phyloP scores from a whole-genome alignment of 2,329 filamentous ascomycete genomes.

The Elsinoe batatas region DNA sequence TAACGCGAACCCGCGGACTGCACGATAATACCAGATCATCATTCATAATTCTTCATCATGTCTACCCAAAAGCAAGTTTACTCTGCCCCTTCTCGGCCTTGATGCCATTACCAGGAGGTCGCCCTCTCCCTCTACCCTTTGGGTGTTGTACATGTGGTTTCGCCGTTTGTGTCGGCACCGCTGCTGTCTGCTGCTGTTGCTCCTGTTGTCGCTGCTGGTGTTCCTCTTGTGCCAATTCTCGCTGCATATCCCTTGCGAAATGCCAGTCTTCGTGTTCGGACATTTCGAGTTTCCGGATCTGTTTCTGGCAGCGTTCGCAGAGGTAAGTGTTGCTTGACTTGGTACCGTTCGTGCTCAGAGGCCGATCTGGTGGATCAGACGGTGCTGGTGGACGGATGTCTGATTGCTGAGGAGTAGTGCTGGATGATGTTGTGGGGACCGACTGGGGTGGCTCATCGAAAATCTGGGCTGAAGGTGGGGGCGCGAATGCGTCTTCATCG shows the following conservation, averaged over 20 bases:
- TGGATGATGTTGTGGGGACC: slow-evolving; percentile 44
- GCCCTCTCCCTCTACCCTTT: slow-evolving; percentile 27
- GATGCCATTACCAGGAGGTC: slow-evolving; percentile 22
- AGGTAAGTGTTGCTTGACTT: neutral
- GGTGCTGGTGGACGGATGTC: neutral
- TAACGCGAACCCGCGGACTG: too few species aligned
- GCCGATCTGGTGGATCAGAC: neutral
- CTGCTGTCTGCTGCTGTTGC: slow-evolving; percentile 14
- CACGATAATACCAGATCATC: neutral
- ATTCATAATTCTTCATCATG: neutral
- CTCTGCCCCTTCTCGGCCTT: slow-evolving; percentile 36
- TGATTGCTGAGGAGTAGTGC: neutral
- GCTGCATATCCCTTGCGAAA: slow-evolving; percentile 76
- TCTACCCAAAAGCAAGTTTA: slow-evolving; percentile 34
- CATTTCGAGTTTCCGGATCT: slow-evolving; percentile 48
- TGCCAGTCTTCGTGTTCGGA: slow-evolving; percentile 89
- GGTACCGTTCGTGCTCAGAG: neutral
- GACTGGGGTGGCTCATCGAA: slow-evolving; percentile 44
- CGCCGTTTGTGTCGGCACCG: slow-evolving; percentile 6
- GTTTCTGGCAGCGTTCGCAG: slow-evolving; percentile 15
- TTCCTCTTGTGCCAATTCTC: slow-evolving; percentile 42
- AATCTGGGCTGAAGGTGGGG: slow-evolving; percentile 19
- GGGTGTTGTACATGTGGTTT: neutral
- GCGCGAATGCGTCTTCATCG: slow-evolving; percentile 13
- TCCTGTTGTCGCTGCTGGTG: slow-evolving; percentile 19